phyloP scores from a whole-genome alignment of 768 basidiomycete genomes.

The Auricularia auricula-judae region DNA sequence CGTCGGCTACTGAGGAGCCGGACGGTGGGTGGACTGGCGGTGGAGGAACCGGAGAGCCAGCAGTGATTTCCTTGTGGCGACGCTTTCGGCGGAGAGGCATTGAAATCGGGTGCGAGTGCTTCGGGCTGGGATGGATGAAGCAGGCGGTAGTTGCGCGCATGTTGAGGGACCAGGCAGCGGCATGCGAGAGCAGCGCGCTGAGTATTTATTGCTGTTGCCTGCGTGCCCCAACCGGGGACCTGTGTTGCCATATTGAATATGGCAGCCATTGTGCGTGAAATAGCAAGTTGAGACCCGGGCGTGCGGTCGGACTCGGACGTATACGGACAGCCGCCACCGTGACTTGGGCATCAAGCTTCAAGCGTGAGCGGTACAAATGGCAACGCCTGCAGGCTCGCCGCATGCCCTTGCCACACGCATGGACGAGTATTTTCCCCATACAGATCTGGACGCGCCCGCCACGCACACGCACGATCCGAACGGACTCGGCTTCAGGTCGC shows the following conservation, averaged over 20 bases:
- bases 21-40: background rate
- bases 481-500: background rate
- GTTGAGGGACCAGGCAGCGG: background rate
- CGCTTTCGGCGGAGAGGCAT: background rate
- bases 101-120: background rate
- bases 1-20: constrained; percentile 3
- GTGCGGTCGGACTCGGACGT: background rate
- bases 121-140: background rate
- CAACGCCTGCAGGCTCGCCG: background rate
- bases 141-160: background rate
- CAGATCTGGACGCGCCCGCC: background rate
- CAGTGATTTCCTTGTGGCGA: background rate
- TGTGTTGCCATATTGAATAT: background rate
- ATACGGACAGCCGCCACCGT: background rate
- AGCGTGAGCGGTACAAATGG: background rate
- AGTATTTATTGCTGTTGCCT: background rate
- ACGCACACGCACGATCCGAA: background rate
- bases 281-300: background rate
- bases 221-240: background rate
- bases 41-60: background rate
- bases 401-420: background rate
- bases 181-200: background rate
- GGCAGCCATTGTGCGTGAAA: background rate
- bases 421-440: background rate
- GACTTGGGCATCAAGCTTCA: background rate